Conservation (phyloP, 2,329 filamentous ascomycete genomes). For the Botrytis medusae region DNA sequence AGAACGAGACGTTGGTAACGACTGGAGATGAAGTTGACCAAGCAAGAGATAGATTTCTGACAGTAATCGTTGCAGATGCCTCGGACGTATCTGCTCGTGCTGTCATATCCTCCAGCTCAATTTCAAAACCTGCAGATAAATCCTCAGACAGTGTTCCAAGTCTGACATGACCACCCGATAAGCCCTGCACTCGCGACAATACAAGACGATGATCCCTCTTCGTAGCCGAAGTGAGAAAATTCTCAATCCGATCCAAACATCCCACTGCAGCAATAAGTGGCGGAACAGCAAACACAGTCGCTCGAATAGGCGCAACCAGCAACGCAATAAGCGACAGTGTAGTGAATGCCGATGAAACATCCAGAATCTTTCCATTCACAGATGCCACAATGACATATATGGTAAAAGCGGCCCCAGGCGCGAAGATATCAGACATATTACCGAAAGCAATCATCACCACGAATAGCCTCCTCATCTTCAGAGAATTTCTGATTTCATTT, state of each 20-base stretch:
- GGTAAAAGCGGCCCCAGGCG: neutral
- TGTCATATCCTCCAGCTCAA: neutral
- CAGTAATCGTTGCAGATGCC: neutral
- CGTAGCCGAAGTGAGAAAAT: neutral
- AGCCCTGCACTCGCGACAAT: neutral
- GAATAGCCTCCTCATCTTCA: neutral
- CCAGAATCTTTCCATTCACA: neutral
- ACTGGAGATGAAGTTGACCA: neutral
- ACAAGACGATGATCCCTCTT: neutral
- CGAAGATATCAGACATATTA: neutral
- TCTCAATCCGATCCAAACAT: neutral
- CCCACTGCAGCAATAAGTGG: neutral
- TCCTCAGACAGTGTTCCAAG: neutral
- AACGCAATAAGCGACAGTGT: neutral
- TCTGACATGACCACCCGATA: accelerated
- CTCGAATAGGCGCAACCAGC: neutral
- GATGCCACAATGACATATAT: neutral
- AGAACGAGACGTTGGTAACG: neutral
- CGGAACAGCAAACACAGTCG: neutral
- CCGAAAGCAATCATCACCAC: neutral
- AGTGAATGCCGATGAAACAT: neutral
- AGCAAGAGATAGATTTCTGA: neutral
- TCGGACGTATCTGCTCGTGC: neutral
- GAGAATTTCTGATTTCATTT: neutral
- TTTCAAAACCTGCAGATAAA: neutral